phyloP scores from a whole-genome alignment of 306 rosid genomes.

The Sindora glabra region DNA sequence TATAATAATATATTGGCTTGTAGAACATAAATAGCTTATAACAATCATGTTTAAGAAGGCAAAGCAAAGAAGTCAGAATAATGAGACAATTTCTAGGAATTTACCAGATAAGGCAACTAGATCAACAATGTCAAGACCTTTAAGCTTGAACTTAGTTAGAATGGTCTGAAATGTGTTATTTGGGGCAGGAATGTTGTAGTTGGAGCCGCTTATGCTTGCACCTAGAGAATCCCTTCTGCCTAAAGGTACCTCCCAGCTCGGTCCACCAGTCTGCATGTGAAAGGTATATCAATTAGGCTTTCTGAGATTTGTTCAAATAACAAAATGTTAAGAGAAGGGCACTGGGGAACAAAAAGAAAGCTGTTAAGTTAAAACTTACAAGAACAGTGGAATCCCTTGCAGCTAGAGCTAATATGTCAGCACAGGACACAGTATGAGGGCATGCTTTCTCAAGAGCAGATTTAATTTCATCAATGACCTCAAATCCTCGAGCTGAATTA shows the following conservation, averaged over 20 bases:
- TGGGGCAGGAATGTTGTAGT: conserved; percentile 87
- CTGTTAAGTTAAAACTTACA: conserved; percentile 37
- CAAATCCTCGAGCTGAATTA: conserved; percentile 73
- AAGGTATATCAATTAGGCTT: conserved; percentile 5
- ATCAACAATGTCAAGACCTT: conserved; percentile 72
- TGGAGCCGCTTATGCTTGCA: conserved; percentile 87
- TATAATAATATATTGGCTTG: no score
- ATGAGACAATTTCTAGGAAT: background rate
- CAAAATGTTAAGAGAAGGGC: background rate
- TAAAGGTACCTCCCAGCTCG: conserved; percentile 73
- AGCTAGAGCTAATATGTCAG: conserved; percentile 73
- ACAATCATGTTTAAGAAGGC: background rate
- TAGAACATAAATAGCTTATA: background rate
- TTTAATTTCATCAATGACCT: conserved; percentile 75
- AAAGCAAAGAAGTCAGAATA: background rate
- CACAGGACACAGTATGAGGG: conserved; percentile 80
- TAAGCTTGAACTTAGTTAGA: conserved; percentile 69
- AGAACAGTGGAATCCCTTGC: conserved; percentile 87
- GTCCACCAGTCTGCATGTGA: conserved; percentile 67
- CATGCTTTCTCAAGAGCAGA: conserved; percentile 63
- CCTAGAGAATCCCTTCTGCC: conserved; percentile 77
- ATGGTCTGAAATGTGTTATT: conserved; percentile 87
- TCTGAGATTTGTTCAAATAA: background rate
- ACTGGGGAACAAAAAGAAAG: background rate
- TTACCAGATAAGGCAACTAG: conserved; percentile 87